phyloP scores from a whole-genome alignment of 1,284 basidiomycete species.

The Singerocomus rubriflavus region DNA sequence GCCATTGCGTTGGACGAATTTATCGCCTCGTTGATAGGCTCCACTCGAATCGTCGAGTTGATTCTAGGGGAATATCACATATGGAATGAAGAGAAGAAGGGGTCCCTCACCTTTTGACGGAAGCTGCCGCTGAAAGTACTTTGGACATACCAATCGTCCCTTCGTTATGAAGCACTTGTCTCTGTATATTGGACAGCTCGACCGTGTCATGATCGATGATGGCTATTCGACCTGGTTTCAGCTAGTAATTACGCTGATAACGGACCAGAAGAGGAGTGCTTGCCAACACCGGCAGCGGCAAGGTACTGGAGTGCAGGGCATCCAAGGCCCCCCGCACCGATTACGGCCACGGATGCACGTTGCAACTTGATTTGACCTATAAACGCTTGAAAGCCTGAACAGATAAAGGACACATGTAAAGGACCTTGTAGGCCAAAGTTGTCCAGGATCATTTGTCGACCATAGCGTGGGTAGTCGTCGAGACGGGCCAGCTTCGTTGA shows the following conservation, averaged over 20 bases:
- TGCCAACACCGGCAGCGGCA: conserved; percentile 88
- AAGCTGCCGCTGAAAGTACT: conserved; percentile 74
- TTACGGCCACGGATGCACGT: conserved; percentile 74
- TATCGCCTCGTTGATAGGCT: conserved; percentile 53
- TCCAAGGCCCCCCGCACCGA: conserved; percentile 95
- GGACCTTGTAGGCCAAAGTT: conserved; percentile 82
- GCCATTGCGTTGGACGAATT: conserved; percentile 57
- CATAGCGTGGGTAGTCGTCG: conserved; percentile 87
- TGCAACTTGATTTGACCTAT: conserved; percentile 84
- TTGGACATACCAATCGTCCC: conserved; percentile 80
- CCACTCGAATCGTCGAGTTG: conserved; percentile 62
- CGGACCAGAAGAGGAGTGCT: conserved; percentile 22
- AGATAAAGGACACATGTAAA: not conserved
- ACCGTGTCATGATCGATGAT: conserved; percentile 93
- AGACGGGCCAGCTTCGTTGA: conserved; percentile 38
- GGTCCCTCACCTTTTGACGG: conserved; percentile 56
- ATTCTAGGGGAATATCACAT: conserved; percentile 44
- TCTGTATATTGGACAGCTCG: conserved; percentile 89
- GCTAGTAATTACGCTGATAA: conserved; percentile 5
- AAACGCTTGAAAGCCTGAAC: not conserved
- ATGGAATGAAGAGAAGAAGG: conserved; percentile 1
- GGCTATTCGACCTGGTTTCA: conserved; percentile 64
- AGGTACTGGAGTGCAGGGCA: conserved; percentile 96
- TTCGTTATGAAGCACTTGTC: conserved; percentile 90
- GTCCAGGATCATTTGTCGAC: conserved; percentile 95